Conservation (phyloP, 2,329 filamentous ascomycete genomes). For the Scytalidium lignicola region DNA sequence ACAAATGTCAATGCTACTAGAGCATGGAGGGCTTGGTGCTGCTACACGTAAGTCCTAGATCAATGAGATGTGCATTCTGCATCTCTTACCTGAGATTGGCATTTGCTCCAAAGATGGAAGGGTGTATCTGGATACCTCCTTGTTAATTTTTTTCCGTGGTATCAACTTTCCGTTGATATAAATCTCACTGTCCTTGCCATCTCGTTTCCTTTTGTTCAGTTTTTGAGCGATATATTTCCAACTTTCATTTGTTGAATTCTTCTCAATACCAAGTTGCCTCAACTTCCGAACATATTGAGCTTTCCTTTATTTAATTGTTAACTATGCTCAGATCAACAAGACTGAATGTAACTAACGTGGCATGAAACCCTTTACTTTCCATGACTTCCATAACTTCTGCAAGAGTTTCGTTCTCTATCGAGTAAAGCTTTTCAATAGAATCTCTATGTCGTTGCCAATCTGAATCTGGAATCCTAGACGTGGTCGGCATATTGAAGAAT, state of each 20-base stretch:
- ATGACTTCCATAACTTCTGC: conserved; percentile 8
- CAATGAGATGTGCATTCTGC: not conserved
- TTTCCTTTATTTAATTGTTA: conserved; percentile 5
- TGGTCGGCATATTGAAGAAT: conserved; percentile 1
- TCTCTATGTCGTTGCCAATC: conserved; percentile 12
- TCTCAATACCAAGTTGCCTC: conserved; percentile 9
- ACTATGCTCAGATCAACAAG: not conserved
- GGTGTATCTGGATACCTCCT: conserved; percentile 8
- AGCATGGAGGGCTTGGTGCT: conserved; percentile 9
- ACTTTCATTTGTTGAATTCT: conserved; percentile 9
- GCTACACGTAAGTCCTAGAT: conserved; percentile 3
- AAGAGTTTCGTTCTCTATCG: conserved; percentile 3
- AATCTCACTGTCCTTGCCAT: conserved; percentile 11
- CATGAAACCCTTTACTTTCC: conserved; percentile 6
- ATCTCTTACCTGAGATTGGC: conserved; percentile 6
- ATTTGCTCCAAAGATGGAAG: conserved; percentile 4
- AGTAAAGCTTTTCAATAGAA: conserved; percentile 7
- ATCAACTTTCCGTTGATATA: conserved; percentile 10
- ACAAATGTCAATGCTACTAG: conserved; percentile 10
- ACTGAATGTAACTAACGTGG: conserved; percentile 4
- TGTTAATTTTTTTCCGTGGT: conserved; percentile 5
- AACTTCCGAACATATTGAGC: conserved; percentile 13
- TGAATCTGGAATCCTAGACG: conserved; percentile 7
- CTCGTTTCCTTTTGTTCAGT: conserved; percentile 9
- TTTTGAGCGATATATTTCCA: conserved; percentile 11